Base-by-base conservation (phyloP, 306 rosid species). In the Herpetospermum pedunculosum region DNA sequence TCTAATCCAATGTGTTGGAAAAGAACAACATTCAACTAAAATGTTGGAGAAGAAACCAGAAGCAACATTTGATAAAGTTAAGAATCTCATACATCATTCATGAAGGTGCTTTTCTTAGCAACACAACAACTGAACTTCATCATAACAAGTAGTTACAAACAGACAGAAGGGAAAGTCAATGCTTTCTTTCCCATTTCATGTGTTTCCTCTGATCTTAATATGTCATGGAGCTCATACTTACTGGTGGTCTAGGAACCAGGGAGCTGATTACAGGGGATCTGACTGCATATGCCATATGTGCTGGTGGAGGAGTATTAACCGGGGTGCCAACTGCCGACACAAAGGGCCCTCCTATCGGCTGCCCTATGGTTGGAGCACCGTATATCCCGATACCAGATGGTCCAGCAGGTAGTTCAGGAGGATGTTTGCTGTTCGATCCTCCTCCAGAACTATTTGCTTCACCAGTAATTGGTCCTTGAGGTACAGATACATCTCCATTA, bases 281-380 rank as follows among this genome's bases (percentile, higher is more conserved):
- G 35, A 92, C 85, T 48, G 90, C 90, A 37, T 90, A 92, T 11
- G 95, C 87, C 83, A 90, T 80, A 75, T 90, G 96, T 60, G 82
- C 64, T 16, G 89, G 71, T 2, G 81, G 74, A 37, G 88, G 80
- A 48, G 89, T 91, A 77, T 84, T 92, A 75, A 90, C 92, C 0
- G 95, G 92, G 35, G 96, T 92, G 63, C 96, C 98, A 29, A 92
- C 96, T 23, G 96, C 96, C 2, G 95, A 87, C 63, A 84, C 89
- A 38, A 89, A 73, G 80, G 94, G 88, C 81, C 94, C 92, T 82
- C 90, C 98, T 68, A 89, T 72, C 4, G 98, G 96, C 50, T 89
- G 96, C 65, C 92, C 98, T 21, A 90, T 87, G 32, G 87, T 80
- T 2, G 91, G 90, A 57, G 98, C 77, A 35, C 87, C 87, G 29